Conservation (phyloP, 805 yeast species). For the Brettanomyces sp. region DNA sequence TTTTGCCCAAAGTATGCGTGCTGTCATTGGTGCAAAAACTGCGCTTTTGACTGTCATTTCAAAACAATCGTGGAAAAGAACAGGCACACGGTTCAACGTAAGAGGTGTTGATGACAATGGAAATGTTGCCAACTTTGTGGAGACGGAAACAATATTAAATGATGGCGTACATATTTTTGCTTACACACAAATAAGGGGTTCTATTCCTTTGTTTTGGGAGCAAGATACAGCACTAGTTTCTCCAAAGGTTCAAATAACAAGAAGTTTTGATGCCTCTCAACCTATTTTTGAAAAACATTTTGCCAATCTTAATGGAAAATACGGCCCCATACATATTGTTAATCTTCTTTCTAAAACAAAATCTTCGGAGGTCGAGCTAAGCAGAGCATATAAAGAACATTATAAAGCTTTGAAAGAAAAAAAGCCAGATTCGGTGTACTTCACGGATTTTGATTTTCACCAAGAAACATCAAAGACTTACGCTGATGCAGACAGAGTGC, state of each 20-base stretch:
- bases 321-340: constrained; percentile 85
- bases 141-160: constrained; percentile 73
- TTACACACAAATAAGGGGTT: constrained; percentile 86
- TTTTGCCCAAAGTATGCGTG: constrained; percentile 70
- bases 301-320: constrained; percentile 54
- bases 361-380: constrained; percentile 64
- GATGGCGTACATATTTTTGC: constrained; percentile 49
- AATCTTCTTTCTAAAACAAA: constrained; percentile 70
- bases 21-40: constrained; percentile 24
- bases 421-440: constrained; percentile 33
- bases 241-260: constrained; percentile 81
- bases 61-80: constrained; percentile 93
- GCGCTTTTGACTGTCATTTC: constrained; percentile 71
- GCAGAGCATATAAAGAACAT: constrained; percentile 57
- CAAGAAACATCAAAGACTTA: constrained; percentile 86
- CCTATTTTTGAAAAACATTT: constrained; percentile 85
- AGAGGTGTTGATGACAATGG: constrained; percentile 95
- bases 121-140: constrained; percentile 91
- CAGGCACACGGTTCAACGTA: constrained; percentile 92
- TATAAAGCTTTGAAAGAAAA: constrained; percentile 31
- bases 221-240: constrained; percentile 88
- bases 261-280: constrained; percentile 87
- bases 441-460: constrained; percentile 90
- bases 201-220: constrained; percentile 96
- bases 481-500: constrained; percentile 65